Percentiles rank a stretch among this genome's conserved stretches.
Evolutionary conservation across 345 rosid species (phyloP).

Genomic region (Bruguiera parviflora): DNA sequence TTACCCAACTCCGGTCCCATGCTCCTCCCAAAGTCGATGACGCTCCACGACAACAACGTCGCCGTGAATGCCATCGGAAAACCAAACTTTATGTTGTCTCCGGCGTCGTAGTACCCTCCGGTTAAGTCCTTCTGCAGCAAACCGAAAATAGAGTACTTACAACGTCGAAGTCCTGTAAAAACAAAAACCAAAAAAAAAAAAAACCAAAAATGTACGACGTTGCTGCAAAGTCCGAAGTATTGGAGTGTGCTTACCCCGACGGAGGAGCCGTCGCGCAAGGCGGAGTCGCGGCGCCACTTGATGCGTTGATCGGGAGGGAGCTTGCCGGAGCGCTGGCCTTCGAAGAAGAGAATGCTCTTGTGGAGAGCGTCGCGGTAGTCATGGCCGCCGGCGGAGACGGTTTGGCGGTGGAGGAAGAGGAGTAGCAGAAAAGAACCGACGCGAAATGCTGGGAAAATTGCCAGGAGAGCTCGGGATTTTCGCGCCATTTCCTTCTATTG

Average conservation of each 20-base stretch:
- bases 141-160: neutral
- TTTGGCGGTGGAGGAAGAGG: constrained; percentile 25
- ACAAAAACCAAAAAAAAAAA: neutral
- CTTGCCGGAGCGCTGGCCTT: constrained; percentile 21
- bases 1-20: constrained; percentile 32
- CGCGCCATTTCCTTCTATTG: constrained; percentile 58
- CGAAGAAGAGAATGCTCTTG: constrained; percentile 33
- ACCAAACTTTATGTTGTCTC: constrained; percentile 37
- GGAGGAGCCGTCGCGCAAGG: constrained; percentile 30
- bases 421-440: constrained; percentile 27
- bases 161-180: neutral
- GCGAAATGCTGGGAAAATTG: constrained; percentile 10
- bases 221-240: neutral
- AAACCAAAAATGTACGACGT: neutral
- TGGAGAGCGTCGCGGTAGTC: constrained; percentile 27
- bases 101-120: constrained; percentile 38
- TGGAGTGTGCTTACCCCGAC: constrained; percentile 15
- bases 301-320: constrained; percentile 33
- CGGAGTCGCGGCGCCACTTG: constrained; percentile 32
- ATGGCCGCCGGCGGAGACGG: constrained; percentile 32
- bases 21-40: constrained; percentile 31
- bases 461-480: constrained; percentile 31
- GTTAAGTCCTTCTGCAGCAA: constrained; percentile 25
- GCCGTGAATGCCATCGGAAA: constrained; percentile 38
- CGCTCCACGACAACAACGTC: constrained; percentile 32